These are phyloP conservation scores for Blastomyces emzantsi DNA, from an alignment of 2,329 filamentous ascomycete genomes.

Conservation along the genomic window DNA sequence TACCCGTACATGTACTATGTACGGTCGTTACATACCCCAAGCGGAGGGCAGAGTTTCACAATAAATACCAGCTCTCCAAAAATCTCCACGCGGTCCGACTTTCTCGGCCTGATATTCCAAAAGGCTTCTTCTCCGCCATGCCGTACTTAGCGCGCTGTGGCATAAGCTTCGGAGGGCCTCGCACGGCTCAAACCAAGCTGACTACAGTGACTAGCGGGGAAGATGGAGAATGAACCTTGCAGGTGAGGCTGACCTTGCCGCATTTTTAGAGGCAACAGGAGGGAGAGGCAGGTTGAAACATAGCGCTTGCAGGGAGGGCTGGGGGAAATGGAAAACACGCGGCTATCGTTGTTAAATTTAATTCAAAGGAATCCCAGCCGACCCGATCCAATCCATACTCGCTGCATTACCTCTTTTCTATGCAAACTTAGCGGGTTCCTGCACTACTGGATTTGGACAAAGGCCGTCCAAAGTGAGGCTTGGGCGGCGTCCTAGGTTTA, in stretches of 20 bases:
- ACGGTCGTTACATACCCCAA: not conserved
- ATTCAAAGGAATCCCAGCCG: not conserved
- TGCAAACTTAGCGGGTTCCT: not conserved
- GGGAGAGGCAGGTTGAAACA: not conserved
- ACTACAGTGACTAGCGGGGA: not conserved
- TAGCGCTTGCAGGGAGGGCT: not conserved
- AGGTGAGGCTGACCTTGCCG: not conserved
- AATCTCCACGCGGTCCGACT: not conserved
- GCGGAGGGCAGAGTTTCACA: not conserved
- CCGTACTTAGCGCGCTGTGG: not conserved
- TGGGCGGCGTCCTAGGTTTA: not conserved
- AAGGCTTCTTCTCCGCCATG: not conserved
- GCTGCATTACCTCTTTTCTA: not conserved
- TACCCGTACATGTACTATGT: no score
- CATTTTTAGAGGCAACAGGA: not conserved
- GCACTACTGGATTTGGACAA: not conserved
- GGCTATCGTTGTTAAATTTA: not conserved
- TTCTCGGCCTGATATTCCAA: not conserved
- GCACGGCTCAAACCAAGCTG: not conserved
- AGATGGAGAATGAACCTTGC: not conserved
- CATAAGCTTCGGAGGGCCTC: not conserved
- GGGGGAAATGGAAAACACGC: not conserved
- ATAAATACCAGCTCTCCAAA: not conserved
- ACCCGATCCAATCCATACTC: not conserved
- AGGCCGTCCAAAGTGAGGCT: no score